These are phyloP conservation scores for Allium cepa DNA, from an alignment of 106 monocot species.

Conservation along the genomic window DNA sequence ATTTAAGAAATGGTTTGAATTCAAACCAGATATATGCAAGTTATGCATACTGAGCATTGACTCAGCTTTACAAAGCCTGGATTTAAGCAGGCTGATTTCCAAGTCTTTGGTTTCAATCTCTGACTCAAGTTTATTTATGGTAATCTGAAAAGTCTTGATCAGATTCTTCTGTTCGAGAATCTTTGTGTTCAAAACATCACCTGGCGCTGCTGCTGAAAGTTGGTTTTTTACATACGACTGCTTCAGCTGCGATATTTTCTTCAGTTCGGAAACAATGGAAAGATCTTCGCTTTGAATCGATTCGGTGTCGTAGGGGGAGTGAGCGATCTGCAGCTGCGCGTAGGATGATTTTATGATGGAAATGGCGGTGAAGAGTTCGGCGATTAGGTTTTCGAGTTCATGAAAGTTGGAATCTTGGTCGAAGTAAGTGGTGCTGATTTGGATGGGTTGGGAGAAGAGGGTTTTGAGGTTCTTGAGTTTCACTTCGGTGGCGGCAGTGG, in stretches of 20 bases:
- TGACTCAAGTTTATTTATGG: constrained; percentile 28
- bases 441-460: constrained; percentile 12
- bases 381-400: constrained; percentile 30
- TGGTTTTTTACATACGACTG: constrained; percentile 30
- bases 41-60: neutral
- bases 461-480: neutral
- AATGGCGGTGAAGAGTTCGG: constrained; percentile 51
- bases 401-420: constrained; percentile 3
- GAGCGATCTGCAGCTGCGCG: constrained; percentile 74
- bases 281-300: constrained; percentile 57
- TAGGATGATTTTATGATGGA: constrained; percentile 81
- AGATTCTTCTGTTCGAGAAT: constrained; percentile 42
- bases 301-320: constrained; percentile 61
- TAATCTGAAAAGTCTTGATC: constrained; percentile 43
- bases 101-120: constrained; percentile 22
- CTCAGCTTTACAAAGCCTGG: constrained; percentile 10
- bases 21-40: constrained; percentile 25
- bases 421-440: neutral
- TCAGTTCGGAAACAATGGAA: constrained; percentile 50
- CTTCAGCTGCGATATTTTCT: constrained; percentile 44
- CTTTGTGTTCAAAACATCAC: constrained; percentile 8
- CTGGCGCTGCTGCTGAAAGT: neutral
- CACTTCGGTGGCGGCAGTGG: neutral
- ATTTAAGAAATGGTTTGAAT: constrained; percentile 29
- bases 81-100: constrained; percentile 19